phyloP scores from a whole-genome alignment of 1,284 basidiomycete species.

The Cutaneotrichosporon dermatis region DNA sequence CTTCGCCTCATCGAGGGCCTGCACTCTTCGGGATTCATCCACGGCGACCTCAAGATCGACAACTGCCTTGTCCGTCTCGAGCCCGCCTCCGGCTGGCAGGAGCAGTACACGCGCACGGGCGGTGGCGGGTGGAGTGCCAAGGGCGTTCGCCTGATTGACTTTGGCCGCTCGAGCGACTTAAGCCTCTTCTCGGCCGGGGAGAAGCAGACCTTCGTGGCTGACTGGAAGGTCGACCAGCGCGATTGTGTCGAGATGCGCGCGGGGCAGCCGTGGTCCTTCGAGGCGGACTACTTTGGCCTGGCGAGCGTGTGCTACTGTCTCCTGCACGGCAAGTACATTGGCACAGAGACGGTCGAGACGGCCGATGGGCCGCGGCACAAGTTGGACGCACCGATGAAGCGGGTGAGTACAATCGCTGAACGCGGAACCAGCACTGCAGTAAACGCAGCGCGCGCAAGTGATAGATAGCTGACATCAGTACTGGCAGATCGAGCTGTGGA shows the following conservation, averaged over 20 bases:
- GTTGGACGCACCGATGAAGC: slow-evolving; percentile 73
- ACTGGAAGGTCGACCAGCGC: slow-evolving; percentile 79
- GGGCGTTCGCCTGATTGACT: slow-evolving; percentile 91
- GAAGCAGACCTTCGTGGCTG: slow-evolving; percentile 71
- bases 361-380: slow-evolving; percentile 52
- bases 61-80: slow-evolving; percentile 91
- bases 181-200: slow-evolving; percentile 63
- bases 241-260: slow-evolving; percentile 90
- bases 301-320: slow-evolving; percentile 91
- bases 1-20: slow-evolving; percentile 76
- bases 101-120: slow-evolving; percentile 69
- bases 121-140: slow-evolving; percentile 78
- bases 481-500: slow-evolving; percentile 91
- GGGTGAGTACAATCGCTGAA: slow-evolving; percentile 47
- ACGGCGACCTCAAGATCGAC: slow-evolving; percentile 98
- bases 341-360: slow-evolving; percentile 51
- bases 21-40: slow-evolving; percentile 78
- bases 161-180: slow-evolving; percentile 88
- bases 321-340: slow-evolving; percentile 93
- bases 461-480: slow-evolving; percentile 52
- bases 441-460: neutral
- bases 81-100: slow-evolving; percentile 69
- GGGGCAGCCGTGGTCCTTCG: slow-evolving; percentile 79
- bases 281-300: slow-evolving; percentile 93
- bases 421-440: too few species aligned